Evolutionary conservation across 345 rosid species (phyloP).

Genomic region (Leavenworthia alabamica): DNA sequence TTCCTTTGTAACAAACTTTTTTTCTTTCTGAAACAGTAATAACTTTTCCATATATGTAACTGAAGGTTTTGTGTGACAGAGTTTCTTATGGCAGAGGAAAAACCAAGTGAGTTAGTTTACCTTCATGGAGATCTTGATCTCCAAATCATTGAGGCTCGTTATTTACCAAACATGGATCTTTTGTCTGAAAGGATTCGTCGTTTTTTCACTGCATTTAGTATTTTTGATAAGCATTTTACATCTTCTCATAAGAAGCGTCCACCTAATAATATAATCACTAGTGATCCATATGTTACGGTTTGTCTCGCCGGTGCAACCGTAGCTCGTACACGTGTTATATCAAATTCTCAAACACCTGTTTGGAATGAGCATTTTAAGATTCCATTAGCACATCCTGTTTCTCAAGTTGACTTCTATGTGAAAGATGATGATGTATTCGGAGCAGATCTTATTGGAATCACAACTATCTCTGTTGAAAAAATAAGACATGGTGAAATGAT

Average conservation of each 20-base stretch:
- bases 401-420: conserved; percentile 53
- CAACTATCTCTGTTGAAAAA: conserved; percentile 34
- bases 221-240: conserved; percentile 33
- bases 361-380: conserved; percentile 71
- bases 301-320: conserved; percentile 64
- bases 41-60: not conserved
- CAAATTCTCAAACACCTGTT: conserved; percentile 49
- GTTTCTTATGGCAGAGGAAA: conserved; percentile 28
- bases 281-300: conserved; percentile 83
- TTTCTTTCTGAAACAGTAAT: not conserved
- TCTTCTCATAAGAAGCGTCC: conserved; percentile 8
- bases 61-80: not conserved
- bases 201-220: conserved; percentile 36
- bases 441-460: conserved; percentile 65
- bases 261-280: conserved; percentile 49
- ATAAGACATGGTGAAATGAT: conserved; percentile 40
- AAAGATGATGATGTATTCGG: conserved; percentile 82
- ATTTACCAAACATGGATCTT: conserved; percentile 80
- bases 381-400: conserved; percentile 69
- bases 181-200: conserved; percentile 52
- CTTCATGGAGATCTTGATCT: conserved; percentile 81
- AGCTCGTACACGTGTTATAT: conserved; percentile 79
- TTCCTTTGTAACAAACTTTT: not conserved
- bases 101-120: conserved; percentile 11
- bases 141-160: conserved; percentile 60